These are phyloP conservation scores for Cornus controversa DNA, from an alignment of 148 eudicot species.

Conservation along the genomic window DNA sequence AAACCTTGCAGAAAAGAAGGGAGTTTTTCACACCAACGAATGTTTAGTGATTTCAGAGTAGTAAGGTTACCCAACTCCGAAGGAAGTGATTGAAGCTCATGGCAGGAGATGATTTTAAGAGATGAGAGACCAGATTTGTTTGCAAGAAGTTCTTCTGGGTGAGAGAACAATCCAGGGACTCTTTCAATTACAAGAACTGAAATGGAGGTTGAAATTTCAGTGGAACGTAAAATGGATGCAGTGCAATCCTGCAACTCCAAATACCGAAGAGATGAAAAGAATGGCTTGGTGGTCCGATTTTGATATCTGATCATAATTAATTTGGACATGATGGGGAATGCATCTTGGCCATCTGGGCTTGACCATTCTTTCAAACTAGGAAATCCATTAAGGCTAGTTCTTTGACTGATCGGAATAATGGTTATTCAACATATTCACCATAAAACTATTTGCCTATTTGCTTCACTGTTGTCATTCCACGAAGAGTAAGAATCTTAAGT, in stretches of 20 bases:
- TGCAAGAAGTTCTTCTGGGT: background rate
- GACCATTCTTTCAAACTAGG: conserved; percentile 14
- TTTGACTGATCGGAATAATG: conserved; percentile 15
- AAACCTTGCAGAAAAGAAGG: background rate
- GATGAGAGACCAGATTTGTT: background rate
- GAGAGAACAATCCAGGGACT: background rate
- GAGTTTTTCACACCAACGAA: conserved; percentile 12
- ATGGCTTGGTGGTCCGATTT: conserved; percentile 8
- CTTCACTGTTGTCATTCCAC: conserved; percentile 14
- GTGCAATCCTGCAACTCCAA: too few species aligned
- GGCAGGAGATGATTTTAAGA: conserved; percentile 2
- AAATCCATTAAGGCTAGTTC: conserved; percentile 11
- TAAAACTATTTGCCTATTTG: conserved; percentile 15
- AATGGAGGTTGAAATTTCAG: too few species aligned
- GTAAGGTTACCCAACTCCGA: background rate
- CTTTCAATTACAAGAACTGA: too few species aligned
- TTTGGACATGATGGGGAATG: conserved; percentile 2
- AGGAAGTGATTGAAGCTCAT: conserved; percentile 3
- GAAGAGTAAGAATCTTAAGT: conserved; percentile 14
- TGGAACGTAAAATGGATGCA: too few species aligned
- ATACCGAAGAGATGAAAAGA: conserved; percentile 10
- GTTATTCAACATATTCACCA: background rate
- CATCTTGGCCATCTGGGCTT: background rate
- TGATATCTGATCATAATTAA: conserved; percentile 15
- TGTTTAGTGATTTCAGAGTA: conserved; percentile 6